phyloP scores from a whole-genome alignment of 352 stramenopile genomes.

The Phytophthora podocarpi region DNA sequence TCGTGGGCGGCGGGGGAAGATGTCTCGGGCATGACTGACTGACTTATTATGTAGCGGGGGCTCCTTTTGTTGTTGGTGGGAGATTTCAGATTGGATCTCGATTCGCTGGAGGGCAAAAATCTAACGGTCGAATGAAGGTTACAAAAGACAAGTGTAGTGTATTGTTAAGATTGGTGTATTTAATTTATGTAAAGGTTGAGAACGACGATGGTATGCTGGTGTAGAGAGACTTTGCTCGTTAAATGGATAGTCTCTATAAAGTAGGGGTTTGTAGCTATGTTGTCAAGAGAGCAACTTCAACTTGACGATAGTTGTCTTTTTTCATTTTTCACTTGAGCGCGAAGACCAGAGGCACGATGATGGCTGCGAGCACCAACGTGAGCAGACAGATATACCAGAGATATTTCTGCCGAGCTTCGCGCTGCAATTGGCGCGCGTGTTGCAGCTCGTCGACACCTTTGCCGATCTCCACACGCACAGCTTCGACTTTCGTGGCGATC shows the following conservation, averaged over 20 bases:
- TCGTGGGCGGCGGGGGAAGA: slow-evolving; percentile 25
- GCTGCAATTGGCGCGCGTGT: slow-evolving; percentile 63
- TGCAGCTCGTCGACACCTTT: slow-evolving; percentile 70
- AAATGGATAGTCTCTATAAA: slow-evolving; percentile 1
- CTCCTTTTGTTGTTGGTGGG: slow-evolving; percentile 5
- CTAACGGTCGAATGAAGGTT: slow-evolving; percentile 3
- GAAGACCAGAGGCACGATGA: slow-evolving; percentile 62
- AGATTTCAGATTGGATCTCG: slow-evolving; percentile 43
- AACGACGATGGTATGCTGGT: background rate
- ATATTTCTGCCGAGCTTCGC: slow-evolving; percentile 71
- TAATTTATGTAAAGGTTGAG: slow-evolving; percentile 1
- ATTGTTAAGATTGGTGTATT: background rate
- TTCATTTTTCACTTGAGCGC: slow-evolving; percentile 33
- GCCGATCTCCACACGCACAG: slow-evolving; percentile 76
- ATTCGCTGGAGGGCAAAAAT: slow-evolving; percentile 15
- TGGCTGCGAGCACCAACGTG: slow-evolving; percentile 42
- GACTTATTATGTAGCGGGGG: no score
- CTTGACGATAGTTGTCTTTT: slow-evolving; percentile 4
- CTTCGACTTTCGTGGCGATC: slow-evolving; percentile 77
- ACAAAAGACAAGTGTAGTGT: background rate
- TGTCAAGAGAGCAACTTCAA: slow-evolving; percentile 17
- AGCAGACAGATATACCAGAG: slow-evolving; percentile 45
- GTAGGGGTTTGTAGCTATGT: background rate
- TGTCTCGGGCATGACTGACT: slow-evolving; percentile 53
- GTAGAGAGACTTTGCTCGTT: no score